Percentiles rank a stretch among this genome's conserved stretches.
phyloP scores from a whole-genome alignment of 768 basidiomycete genomes.

The Boletus barrowsii region DNA sequence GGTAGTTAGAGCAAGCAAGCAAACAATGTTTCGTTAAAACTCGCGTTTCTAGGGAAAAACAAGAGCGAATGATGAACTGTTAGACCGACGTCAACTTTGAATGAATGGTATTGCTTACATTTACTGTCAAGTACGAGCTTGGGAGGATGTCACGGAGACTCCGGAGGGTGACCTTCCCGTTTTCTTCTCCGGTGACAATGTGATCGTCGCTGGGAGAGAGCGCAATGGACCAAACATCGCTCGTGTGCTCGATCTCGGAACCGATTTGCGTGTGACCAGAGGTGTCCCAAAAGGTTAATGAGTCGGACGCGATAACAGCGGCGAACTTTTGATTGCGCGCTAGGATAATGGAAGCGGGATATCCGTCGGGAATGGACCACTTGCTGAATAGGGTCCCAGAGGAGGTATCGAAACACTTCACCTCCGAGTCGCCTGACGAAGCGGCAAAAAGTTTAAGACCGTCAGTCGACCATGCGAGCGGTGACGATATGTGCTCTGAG shows the following conservation, averaged over 20 bases:
- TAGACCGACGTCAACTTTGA: no score
- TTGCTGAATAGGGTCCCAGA: not conserved
- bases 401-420: not conserved
- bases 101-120: not conserved
- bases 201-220: not conserved
- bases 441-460: not conserved
- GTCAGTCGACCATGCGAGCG: not conserved
- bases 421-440: not conserved
- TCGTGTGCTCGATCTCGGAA: not conserved
- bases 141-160: constrained; percentile 1
- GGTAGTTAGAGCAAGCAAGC: no score
- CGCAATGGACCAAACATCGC: not conserved
- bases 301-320: not conserved
- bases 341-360: not conserved
- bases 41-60: no score
- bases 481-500: not conserved
- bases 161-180: not conserved
- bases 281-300: not conserved
- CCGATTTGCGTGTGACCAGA: not conserved
- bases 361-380: not conserved
- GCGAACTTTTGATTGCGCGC: not conserved
- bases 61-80: no score
- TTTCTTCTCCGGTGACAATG: not conserved
- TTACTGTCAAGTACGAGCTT: not conserved
- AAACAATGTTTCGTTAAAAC: not conserved